Conservation (phyloP, 139 green algal genomes). For the Zygnema cylindricum region DNA sequence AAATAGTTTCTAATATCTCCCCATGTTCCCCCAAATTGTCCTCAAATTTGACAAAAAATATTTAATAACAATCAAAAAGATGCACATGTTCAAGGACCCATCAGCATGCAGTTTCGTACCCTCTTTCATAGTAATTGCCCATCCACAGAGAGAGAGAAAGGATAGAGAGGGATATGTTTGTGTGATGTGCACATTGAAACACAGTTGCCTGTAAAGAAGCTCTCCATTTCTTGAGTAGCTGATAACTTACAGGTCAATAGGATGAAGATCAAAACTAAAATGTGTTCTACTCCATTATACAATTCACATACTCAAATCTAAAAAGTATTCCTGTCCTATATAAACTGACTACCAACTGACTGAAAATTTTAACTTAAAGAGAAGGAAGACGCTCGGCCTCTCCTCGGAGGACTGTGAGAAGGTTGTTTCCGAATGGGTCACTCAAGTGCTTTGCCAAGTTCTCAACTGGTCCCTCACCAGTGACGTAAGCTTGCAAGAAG, state of each 20-base stretch:
- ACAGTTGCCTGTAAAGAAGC: no score
- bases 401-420: constrained; percentile 35
- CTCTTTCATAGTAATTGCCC: no score
- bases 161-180: no score
- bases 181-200: no score
- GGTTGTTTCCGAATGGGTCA: constrained; percentile 88
- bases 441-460: constrained; percentile 91
- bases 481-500: constrained; percentile 81
- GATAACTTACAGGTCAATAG: not conserved
- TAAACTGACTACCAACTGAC: not conserved
- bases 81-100: no score
- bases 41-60: no score
- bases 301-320: not conserved
- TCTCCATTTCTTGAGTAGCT: not conserved
- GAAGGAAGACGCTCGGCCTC: constrained; percentile 24
- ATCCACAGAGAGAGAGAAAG: no score
- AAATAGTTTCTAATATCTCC: no score
- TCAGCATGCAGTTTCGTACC: no score
- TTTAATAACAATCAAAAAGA: no score
- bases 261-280: not conserved
- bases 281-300: not conserved
- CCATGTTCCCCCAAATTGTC: no score
- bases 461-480: constrained; percentile 82
- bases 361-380: constrained; percentile 25
- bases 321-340: not conserved